Evolutionary conservation across 2,329 filamentous ascomycete species (phyloP), one percentile per base, ranked within the genome.

Genomic region (Stromatinia cepivora): DNA sequence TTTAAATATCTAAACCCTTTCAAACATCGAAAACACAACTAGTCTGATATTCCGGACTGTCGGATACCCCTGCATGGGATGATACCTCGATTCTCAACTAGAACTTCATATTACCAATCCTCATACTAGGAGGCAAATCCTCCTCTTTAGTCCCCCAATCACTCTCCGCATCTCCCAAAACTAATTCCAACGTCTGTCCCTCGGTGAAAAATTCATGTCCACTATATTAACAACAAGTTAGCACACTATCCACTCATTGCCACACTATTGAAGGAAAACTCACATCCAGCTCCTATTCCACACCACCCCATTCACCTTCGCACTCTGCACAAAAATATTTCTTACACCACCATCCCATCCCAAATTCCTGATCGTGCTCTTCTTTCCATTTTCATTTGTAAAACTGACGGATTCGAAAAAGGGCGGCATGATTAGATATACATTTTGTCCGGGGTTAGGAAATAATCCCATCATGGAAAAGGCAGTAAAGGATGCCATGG

Each of bases 381-480:
- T 86, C 66, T 86, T 87, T 3, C 85, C 84, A 0, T 87, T 91
- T 0, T 82, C 82, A 69, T 86, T 85, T 10, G 80, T 86, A 66
- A 91, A 82, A 59, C 83, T 85, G 2, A 91, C 81, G 45, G 82
- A 81, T 73, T 85, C 81, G 73, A 92, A 92, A 74, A 86, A 92
- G 0, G 90, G 90, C 0, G 89, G 85, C 0, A 81, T 90, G 71
- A 92, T 89, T 42, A 92, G 83, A 72, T 92, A 92, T 0, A 91
- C 87, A 71, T 91, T 81, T 74, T 91, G 89, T 0, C 89, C 89
- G 0, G 88, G 84, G 64, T 90, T 89, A 0, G 90, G 90, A 75
- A 89, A 92, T 6, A 91, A 78, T 0, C 75, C 75, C 58, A 74
- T 73, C 70, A 76, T 74, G 1, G 63, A 69, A 25, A 76, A 74